Conservation (phyloP, 371 early-diverging fungal species). For the Mortierella sp. region DNA sequence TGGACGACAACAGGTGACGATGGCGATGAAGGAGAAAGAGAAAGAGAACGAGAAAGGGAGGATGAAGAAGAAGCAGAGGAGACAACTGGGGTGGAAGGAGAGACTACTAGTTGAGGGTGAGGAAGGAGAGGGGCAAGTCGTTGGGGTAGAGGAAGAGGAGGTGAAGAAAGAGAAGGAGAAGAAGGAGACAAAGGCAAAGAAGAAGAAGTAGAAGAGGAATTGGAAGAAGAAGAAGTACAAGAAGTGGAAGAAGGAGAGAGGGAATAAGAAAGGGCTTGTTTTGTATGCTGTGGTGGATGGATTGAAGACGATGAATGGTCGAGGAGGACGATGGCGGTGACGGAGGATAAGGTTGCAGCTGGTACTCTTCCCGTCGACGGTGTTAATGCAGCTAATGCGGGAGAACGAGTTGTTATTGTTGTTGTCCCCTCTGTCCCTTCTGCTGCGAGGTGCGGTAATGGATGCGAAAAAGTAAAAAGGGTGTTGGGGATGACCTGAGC, state of each 20-base stretch:
- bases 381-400: slow-evolving; percentile 11
- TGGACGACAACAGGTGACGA: slow-evolving; percentile 1
- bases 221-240: not conserved
- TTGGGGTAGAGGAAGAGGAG: not conserved
- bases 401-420: not conserved
- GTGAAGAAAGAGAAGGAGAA: not conserved
- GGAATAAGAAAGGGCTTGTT: not conserved
- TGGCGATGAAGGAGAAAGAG: not conserved
- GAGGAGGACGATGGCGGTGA: not conserved
- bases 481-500: not conserved
- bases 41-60: not conserved
- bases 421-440: not conserved
- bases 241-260: not conserved
- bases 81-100: not conserved
- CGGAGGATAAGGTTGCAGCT: not conserved
- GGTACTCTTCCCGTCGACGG: not conserved
- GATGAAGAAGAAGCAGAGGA: not conserved
- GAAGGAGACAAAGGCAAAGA: not conserved
- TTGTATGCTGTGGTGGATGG: not conserved
- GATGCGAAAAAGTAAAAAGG: slow-evolving; percentile 8
- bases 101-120: slow-evolving; percentile 1
- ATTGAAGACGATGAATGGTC: not conserved
- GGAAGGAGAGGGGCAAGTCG: not conserved
- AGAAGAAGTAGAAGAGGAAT: not conserved
- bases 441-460: slow-evolving; percentile 3